These are phyloP conservation scores for Clarireedia monteithiana DNA, from an alignment of 2,329 filamentous ascomycete species.

Conservation along the genomic window DNA sequence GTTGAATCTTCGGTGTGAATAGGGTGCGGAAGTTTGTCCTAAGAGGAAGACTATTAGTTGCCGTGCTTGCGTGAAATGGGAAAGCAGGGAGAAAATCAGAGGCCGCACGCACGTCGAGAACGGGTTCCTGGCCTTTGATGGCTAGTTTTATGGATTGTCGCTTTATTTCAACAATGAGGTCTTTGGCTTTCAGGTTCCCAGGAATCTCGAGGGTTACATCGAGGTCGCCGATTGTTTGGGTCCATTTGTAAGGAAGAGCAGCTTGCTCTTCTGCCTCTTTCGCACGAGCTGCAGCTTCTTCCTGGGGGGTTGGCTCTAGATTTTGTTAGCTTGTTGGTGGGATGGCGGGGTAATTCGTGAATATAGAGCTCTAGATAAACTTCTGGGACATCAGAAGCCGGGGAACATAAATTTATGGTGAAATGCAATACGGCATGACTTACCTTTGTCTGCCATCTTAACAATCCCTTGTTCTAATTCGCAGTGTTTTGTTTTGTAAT, in stretches of 20 bases:
- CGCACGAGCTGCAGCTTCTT: slow-evolving; percentile 53
- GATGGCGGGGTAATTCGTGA: too few species aligned
- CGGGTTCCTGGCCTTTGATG: slow-evolving; percentile 79
- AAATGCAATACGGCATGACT: not conserved
- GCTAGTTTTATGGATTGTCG: slow-evolving; percentile 70
- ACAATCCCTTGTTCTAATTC: slow-evolving; percentile 9
- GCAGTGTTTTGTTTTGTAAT: not conserved
- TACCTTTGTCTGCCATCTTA: slow-evolving; percentile 23
- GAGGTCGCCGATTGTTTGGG: slow-evolving; percentile 82
- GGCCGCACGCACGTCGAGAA: slow-evolving; percentile 59
- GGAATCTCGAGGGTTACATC: slow-evolving; percentile 74
- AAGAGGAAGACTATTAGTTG: slow-evolving; percentile 1
- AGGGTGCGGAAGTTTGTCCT: slow-evolving; percentile 80
- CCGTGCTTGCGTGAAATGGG: too few species aligned
- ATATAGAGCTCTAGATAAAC: too few species aligned
- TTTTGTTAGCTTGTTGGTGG: slow-evolving; percentile 3
- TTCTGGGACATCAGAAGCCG: not conserved
- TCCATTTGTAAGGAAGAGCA: slow-evolving; percentile 93
- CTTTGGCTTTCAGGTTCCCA: slow-evolving; percentile 73
- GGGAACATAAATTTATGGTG: not conserved
- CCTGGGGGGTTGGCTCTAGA: slow-evolving; percentile 32
- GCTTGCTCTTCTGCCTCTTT: slow-evolving; percentile 84
- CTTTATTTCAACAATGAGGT: slow-evolving; percentile 76
- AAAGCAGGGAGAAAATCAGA: not conserved
- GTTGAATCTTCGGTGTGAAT: slow-evolving; percentile 82